A percentile compares a stretch with the other conserved stretches of the same genome.
These are phyloP conservation scores for Monosiga brevicollis DNA, from an alignment of 78 protist genomes.

Conservation along the genomic window DNA sequence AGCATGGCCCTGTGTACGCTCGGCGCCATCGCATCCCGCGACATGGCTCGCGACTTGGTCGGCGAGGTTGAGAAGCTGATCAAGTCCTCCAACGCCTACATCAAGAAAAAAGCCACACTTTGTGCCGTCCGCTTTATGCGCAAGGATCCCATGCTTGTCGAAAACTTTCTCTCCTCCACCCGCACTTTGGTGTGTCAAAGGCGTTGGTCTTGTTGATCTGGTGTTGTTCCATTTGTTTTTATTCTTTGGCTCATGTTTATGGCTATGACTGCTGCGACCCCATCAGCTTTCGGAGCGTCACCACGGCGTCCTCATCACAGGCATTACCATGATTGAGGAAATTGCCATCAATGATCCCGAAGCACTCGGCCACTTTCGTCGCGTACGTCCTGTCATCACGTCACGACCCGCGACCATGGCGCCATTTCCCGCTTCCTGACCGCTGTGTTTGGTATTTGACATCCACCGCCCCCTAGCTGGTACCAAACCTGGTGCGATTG, in stretches of 20 bases:
- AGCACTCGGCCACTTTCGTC: slow-evolving; percentile 20
- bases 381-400: too few species aligned
- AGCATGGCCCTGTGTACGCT: slow-evolving; percentile 87
- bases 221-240: too few species aligned
- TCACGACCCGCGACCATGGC: too few species aligned
- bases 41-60: slow-evolving; percentile 89
- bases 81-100: slow-evolving; percentile 60
- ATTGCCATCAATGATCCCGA: slow-evolving; percentile 34
- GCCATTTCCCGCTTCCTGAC: too few species aligned
- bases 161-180: slow-evolving; percentile 57
- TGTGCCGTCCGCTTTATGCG: slow-evolving; percentile 77
- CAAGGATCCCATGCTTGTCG: slow-evolving; percentile 78
- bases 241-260: too few species aligned
- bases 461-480: too few species aligned
- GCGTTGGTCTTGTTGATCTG: too few species aligned
- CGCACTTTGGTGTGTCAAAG: slow-evolving; percentile 27
- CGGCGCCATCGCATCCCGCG: slow-evolving; percentile 85
- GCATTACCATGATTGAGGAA: slow-evolving; percentile 69
- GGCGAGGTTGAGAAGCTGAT: slow-evolving; percentile 84
- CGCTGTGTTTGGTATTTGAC: too few species aligned
- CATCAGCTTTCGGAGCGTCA: slow-evolving; percentile 30
- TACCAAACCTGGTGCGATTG: slow-evolving; percentile 22
- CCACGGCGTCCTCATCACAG: slow-evolving; percentile 82
- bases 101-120: slow-evolving; percentile 87
- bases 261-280: neutral